A percentile compares a stretch with the other conserved stretches of the same genome.
Evolutionary conservation across 768 basidiomycete species (phyloP).

Genomic region (Naganishia vaughanmartiniae): DNA sequence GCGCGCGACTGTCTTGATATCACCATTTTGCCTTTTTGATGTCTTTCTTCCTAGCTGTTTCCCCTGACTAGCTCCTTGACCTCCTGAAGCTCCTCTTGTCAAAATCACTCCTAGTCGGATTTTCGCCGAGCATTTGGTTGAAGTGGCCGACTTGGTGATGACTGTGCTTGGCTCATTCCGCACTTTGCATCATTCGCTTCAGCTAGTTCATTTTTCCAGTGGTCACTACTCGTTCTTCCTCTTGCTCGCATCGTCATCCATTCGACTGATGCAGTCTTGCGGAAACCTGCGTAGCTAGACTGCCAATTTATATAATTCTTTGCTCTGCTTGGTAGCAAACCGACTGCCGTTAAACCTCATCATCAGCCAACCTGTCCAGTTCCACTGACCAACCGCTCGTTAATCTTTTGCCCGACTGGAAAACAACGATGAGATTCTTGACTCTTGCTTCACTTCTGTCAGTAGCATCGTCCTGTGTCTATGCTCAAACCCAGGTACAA

Average conservation of each 20-base stretch:
- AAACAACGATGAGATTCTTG: neutral
- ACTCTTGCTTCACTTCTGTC: neutral
- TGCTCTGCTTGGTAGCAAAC: too few species aligned
- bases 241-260: neutral
- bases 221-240: neutral
- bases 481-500: conserved; percentile 8
- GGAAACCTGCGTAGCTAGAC: neutral
- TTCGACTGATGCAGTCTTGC: neutral
- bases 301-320: neutral
- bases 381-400: neutral
- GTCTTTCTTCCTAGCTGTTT: neutral
- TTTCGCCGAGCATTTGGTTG: neutral
- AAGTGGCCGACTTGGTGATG: neutral
- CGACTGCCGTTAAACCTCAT: too few species aligned
- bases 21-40: too few species aligned
- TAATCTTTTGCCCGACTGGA: neutral
- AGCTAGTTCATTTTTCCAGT: neutral
- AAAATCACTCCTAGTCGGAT: neutral
- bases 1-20: neutral
- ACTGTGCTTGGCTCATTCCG: conserved; percentile 14
- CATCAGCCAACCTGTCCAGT: too few species aligned
- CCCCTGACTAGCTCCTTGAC: neutral
- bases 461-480: neutral
- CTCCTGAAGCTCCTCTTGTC: too few species aligned
- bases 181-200: neutral